Percentiles rank a stretch among this genome's conserved stretches.
Conservation (phyloP, 352 stramenopile species). For the Phytophthora pluvialis region DNA sequence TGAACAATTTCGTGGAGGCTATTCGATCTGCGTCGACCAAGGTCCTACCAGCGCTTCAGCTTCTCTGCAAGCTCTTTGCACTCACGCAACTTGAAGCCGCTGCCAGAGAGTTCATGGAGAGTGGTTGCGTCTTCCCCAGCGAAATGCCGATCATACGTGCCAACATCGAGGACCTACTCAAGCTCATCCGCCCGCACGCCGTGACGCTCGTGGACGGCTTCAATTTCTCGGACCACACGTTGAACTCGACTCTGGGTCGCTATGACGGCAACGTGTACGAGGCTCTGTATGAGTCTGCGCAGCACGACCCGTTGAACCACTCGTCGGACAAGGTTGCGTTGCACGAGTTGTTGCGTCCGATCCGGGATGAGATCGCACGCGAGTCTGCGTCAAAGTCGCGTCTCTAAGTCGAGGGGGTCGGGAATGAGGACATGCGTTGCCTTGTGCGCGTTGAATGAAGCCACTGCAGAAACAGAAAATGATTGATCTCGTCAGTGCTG, state of each 20-base stretch:
- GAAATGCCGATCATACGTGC: conserved; percentile 58
- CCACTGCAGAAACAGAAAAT: neutral
- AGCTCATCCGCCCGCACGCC: conserved; percentile 64
- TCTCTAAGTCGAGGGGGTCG: conserved; percentile 25
- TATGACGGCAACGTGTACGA: conserved; percentile 83
- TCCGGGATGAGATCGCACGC: conserved; percentile 54
- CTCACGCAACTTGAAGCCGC: conserved; percentile 73
- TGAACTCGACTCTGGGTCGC: conserved; percentile 81
- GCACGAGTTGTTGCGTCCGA: conserved; percentile 65
- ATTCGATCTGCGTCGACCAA: conserved; percentile 29
- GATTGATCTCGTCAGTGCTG: neutral
- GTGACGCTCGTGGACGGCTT: conserved; percentile 80
- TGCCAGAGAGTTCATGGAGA: conserved; percentile 73
- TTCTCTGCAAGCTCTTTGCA: conserved; percentile 76
- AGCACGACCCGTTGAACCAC: conserved; percentile 70
- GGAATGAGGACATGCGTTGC: neutral
- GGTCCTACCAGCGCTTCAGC: conserved; percentile 48
- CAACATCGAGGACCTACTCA: conserved; percentile 58
- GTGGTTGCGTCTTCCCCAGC: conserved; percentile 48
- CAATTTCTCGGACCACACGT: conserved; percentile 74
- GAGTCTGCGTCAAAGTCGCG: conserved; percentile 30
- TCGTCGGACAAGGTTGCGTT: conserved; percentile 68
- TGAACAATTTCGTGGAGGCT: conserved; percentile 51
- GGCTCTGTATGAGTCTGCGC: conserved; percentile 61
- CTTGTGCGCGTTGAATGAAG: neutral